Evolutionary conservation across 2,329 filamentous ascomycete genomes (phyloP).

Genomic region (Claviceps africana): DNA sequence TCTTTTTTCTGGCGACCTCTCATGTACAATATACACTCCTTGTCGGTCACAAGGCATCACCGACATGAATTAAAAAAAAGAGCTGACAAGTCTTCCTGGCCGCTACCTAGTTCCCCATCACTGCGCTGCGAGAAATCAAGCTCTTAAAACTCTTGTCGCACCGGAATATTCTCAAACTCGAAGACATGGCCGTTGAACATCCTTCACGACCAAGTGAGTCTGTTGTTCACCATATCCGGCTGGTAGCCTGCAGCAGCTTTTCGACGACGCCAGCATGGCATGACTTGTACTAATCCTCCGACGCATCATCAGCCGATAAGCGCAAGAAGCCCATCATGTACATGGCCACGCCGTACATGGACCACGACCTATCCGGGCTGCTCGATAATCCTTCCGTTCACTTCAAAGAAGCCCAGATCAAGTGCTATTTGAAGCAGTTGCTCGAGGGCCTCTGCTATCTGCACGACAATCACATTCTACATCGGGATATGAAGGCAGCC

Average conservation of each 20-base stretch:
- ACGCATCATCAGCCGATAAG: conserved; percentile 45
- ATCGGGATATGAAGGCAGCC: conserved; percentile 97
- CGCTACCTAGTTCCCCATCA: conserved; percentile 80
- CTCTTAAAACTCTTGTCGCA: conserved; percentile 91
- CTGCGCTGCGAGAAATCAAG: conserved; percentile 92
- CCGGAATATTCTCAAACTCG: conserved; percentile 69
- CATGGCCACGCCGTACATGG: conserved; percentile 98
- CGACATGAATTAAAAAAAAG: too few relatives aligned
- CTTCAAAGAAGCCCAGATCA: conserved; percentile 83
- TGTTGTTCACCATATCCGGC: not conserved
- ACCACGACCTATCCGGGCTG: conserved; percentile 93
- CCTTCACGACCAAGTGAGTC: conserved; percentile 43
- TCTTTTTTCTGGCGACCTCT: not conserved
- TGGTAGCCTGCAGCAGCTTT: too few relatives aligned
- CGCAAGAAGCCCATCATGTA: conserved; percentile 80
- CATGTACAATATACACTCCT: not conserved
- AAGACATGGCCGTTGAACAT: conserved; percentile 93
- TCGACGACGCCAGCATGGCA: not conserved
- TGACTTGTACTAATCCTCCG: not conserved
- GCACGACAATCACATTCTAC: conserved; percentile 78
- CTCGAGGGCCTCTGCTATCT: conserved; percentile 82
- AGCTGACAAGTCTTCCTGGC: conserved; percentile 1
- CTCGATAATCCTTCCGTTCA: conserved; percentile 86
- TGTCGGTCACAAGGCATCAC: not conserved
- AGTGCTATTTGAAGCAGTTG: conserved; percentile 92